Evolutionary conservation across 2,329 filamentous ascomycete species (phyloP).

Genomic region (Dryadomyces quercivorus): DNA sequence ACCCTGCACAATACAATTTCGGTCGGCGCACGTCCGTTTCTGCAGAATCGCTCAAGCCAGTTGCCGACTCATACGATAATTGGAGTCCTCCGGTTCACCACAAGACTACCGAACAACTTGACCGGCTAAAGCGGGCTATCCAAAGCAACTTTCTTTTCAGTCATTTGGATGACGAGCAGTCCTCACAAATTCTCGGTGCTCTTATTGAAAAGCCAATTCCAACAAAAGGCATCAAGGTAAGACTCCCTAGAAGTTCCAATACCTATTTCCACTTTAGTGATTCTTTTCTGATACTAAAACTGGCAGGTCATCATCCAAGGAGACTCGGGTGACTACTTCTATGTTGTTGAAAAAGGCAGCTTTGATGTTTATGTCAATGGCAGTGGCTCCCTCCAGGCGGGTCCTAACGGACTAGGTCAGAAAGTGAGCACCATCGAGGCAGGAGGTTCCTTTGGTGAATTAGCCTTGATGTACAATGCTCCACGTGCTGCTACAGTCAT

Average conservation of each 20-base stretch:
- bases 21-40: conserved; percentile 90
- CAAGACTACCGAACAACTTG: conserved; percentile 72
- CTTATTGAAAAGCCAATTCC: conserved; percentile 92
- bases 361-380: conserved; percentile 89
- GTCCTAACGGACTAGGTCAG: conserved; percentile 67
- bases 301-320: conserved; percentile 83
- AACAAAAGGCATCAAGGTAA: conserved; percentile 66
- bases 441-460: conserved; percentile 89
- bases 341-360: conserved; percentile 80
- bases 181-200: conserved; percentile 73
- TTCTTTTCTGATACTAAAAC: background rate
- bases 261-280: background rate
- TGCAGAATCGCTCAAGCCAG: conserved; percentile 88
- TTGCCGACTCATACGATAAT: conserved; percentile 69
- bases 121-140: conserved; percentile 69
- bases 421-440: conserved; percentile 74
- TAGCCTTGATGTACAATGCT: conserved; percentile 97
- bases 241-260: background rate
- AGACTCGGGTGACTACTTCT: conserved; percentile 94
- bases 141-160: conserved; percentile 87
- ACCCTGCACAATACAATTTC: conserved; percentile 90
- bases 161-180: conserved; percentile 89
- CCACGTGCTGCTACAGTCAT: conserved; percentile 90
- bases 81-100: conserved; percentile 80
- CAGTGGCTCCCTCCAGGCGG: conserved; percentile 64